Percentiles rank a stretch among this genome's conserved stretches.
phyloP scores from a whole-genome alignment of 306 rosid genomes.

The Cercis canadensis region DNA sequence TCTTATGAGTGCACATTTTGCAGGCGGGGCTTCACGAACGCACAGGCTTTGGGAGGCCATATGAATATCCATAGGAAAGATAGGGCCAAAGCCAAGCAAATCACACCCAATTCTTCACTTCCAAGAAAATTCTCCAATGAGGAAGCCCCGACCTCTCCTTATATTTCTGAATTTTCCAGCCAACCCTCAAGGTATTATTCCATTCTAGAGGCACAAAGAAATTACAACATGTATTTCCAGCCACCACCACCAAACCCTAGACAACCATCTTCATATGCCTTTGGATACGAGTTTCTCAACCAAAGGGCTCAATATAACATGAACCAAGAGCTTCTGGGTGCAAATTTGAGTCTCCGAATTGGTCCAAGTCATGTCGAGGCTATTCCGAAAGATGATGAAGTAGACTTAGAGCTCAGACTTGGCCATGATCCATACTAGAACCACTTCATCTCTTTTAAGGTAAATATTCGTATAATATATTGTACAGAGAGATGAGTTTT shows the following conservation, averaged over 20 bases:
- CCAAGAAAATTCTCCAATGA: slow-evolving; percentile 29
- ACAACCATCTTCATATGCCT: slow-evolving; percentile 26
- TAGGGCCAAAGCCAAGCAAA: slow-evolving; percentile 69
- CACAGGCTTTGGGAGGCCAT: slow-evolving; percentile 95
- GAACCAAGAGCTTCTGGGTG: slow-evolving; percentile 57
- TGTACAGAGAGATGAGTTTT: background rate
- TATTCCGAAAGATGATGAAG: slow-evolving; percentile 50
- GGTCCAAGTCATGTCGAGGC: slow-evolving; percentile 48
- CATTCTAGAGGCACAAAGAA: slow-evolving; percentile 50
- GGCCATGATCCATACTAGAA: slow-evolving; percentile 60
- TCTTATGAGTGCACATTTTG: slow-evolving; percentile 89
- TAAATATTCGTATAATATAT: slow-evolving; percentile 28
- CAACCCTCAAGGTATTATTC: slow-evolving; percentile 38
- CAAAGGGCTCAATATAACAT: slow-evolving; percentile 37
- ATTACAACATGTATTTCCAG: slow-evolving; percentile 44
- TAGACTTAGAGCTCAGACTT: slow-evolving; percentile 93
- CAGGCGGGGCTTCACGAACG: slow-evolving; percentile 92
- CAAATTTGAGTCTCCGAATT: slow-evolving; percentile 73
- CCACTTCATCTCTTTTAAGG: slow-evolving; percentile 18
- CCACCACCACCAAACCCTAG: slow-evolving; percentile 39
- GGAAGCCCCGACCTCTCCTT: slow-evolving; percentile 38
- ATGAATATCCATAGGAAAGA: slow-evolving; percentile 94
- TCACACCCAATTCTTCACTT: slow-evolving; percentile 22
- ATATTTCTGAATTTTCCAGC: slow-evolving; percentile 36
- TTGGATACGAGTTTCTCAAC: slow-evolving; percentile 30